Conservation (phyloP, 2,329 filamentous ascomycete species). For the Venturia effusa region DNA sequence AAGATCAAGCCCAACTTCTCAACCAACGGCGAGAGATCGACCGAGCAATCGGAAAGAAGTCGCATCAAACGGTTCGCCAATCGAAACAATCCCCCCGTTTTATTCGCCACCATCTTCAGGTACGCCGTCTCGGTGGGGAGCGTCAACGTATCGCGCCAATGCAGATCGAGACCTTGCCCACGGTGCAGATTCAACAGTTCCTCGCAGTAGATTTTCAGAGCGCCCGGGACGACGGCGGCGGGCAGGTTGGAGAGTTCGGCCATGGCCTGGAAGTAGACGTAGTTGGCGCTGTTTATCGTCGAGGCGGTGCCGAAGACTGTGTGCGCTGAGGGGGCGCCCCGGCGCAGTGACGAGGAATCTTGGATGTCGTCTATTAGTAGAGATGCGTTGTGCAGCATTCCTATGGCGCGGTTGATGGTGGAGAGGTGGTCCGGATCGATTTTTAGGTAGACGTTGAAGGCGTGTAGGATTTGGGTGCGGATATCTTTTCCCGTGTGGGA, state of each 20-base stretch:
- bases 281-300: conserved; percentile 42
- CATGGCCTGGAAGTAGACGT: conserved; percentile 35
- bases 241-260: conserved; percentile 27
- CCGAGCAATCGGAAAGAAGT: conserved; percentile 19
- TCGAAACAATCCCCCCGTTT: conserved; percentile 38
- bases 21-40: conserved; percentile 17
- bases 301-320: conserved; percentile 39
- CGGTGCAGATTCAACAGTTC: conserved; percentile 37
- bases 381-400: conserved; percentile 77
- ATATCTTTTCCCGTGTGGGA: conserved; percentile 76
- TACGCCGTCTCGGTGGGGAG: conserved; percentile 38
- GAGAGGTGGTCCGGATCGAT: conserved; percentile 59
- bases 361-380: conserved; percentile 50
- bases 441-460: conserved; percentile 71
- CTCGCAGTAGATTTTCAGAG: conserved; percentile 18
- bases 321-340: conserved; percentile 38
- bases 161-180: conserved; percentile 38
- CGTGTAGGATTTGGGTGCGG: conserved; percentile 63
- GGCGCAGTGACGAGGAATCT: conserved; percentile 36
- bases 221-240: background rate
- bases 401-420: conserved; percentile 67
- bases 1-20: conserved; percentile 21
- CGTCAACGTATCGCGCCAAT: conserved; percentile 35
- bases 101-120: conserved; percentile 39
- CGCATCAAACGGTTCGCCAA: conserved; percentile 36